Evolutionary conservation across 805 yeast species (phyloP), one percentile per base, ranked within the genome.

Genomic region (Pichia heedii): DNA sequence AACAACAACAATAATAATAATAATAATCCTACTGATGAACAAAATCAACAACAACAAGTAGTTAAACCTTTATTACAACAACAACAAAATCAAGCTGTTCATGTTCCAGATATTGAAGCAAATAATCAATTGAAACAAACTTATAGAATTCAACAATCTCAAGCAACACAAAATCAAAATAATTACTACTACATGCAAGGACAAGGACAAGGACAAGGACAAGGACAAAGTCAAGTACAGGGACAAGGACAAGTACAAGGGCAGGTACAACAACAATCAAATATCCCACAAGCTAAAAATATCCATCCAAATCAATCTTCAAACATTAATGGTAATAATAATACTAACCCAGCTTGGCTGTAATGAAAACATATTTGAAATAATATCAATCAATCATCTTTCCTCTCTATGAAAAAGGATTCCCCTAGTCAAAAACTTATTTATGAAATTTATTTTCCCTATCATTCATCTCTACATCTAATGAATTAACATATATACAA

Each of bases 21-120:
- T n/a, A n/a, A n/a, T n/a, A 24, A 24, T 18, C 51, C n/a, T n/a
- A 74, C 74, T 50, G 77, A 74, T 54, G 66, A 59, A 44, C 66
- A 72, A 49, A 12, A 15, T 8, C 37, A 21, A 35, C 37, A 21
- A 35, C 19, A 12, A 35, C 26, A 35, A 22, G 40, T 22, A 19
- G 53, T 57, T 33, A 57, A 57, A 40, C 64, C 64, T 16, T 45
- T 60, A 15, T 41, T 60, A 46, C 65, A 60, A 49, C 62, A 59
- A 40, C 36, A 52, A 33, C 62, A 58, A 46, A 55, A 55, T 30
- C 57, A 52, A 45, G 65, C 61, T 15, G 52, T 56, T 19, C 58
- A 50, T 19, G 65, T 60, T 19, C 65, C 65, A 13, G 65, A 60
- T 37, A 41, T 47, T 19, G 48, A 46, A 37, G 48, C 48, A 1